Evolutionary conservation across 495 filamentous ascomycete genomes (phyloP), one percentile per base, ranked within the genome.

Genomic region (Penicillium nucicola): DNA sequence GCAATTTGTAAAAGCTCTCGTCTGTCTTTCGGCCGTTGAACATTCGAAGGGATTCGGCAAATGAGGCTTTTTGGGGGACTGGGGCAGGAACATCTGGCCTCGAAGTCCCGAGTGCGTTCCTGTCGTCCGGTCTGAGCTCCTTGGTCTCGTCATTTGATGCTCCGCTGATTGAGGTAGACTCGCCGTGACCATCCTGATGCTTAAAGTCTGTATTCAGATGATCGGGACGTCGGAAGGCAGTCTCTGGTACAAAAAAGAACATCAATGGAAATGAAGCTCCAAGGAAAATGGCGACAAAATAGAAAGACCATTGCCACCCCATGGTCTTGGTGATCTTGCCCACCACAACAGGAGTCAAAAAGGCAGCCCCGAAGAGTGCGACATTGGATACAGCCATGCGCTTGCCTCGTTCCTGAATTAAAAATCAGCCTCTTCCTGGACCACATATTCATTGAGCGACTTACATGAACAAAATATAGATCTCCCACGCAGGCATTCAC

Each of bases 341-440:
- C 1, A 91, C 90, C 9, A 92, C 67, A 22, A 95, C 89, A 0
- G 90, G 92, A 0, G 92, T 96, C 62, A 96, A 86, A 60, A 97
- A 96, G 4, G 92, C 89, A 5, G 90, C 89, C 1, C 92, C 92
- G 63, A 95, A 97, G 9, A 96, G 77, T 3, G 91, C 84, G 42
- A 97, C 80, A 64, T 96, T 97, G 10, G 86, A 85, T 25, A 95
- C 72, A 9, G 92, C 92, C 91, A 97, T 97, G 39, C 91, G 81
- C 61, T 84, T 88, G 19, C 91, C 92, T 28, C 90, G 78, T 76
- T 92, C 75, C 82, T 89, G 50, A 36, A 55, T 38, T 14, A 5
- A 8, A 8, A 20, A 50, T 52, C 46, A 65, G 47, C 37, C 18
- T 48, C 14, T 7, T 14, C 6, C 8, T 1, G 14, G 3, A 12